A percentile compares a stretch with the other conserved stretches of the same genome.
Evolutionary conservation across 2,329 filamentous ascomycete species (phyloP).

Genomic region (Domatiomyces globalis): DNA sequence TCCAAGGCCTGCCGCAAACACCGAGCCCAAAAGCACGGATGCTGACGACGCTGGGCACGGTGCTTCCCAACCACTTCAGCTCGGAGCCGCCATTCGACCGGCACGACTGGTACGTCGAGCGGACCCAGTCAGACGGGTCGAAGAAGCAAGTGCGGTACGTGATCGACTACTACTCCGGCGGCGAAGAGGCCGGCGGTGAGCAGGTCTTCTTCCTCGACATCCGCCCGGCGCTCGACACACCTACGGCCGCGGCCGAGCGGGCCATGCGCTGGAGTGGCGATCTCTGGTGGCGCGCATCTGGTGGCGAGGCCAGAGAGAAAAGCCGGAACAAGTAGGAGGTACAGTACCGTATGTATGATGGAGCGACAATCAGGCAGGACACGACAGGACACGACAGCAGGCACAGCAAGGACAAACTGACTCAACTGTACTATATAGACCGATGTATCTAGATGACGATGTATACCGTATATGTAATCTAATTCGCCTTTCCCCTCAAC

Average conservation of each 20-base stretch:
- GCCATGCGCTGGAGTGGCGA: constrained; percentile 82
- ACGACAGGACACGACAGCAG: too few relatives aligned
- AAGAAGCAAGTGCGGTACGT: constrained; percentile 76
- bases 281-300: constrained; percentile 81
- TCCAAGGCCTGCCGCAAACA: constrained; percentile 79
- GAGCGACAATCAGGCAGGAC: too few relatives aligned
- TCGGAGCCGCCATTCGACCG: constrained; percentile 84
- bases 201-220: constrained; percentile 95
- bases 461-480: neutral
- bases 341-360: too few relatives aligned
- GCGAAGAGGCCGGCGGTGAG: constrained; percentile 68
- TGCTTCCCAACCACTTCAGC: constrained; percentile 68
- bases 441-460: neutral
- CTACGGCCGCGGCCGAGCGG: constrained; percentile 65
- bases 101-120: constrained; percentile 89
- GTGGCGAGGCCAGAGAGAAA: constrained; percentile 46
- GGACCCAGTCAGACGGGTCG: constrained; percentile 50
- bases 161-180: constrained; percentile 89
- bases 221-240: constrained; percentile 70
- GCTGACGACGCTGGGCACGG: constrained; percentile 60
- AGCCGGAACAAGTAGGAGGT: neutral
- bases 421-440: neutral
- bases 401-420: too few relatives aligned
- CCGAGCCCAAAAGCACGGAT: constrained; percentile 84
- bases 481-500: neutral